Conservation (phyloP, 2,329 filamentous ascomycete genomes). For the Graphilbum sp. region DNA sequence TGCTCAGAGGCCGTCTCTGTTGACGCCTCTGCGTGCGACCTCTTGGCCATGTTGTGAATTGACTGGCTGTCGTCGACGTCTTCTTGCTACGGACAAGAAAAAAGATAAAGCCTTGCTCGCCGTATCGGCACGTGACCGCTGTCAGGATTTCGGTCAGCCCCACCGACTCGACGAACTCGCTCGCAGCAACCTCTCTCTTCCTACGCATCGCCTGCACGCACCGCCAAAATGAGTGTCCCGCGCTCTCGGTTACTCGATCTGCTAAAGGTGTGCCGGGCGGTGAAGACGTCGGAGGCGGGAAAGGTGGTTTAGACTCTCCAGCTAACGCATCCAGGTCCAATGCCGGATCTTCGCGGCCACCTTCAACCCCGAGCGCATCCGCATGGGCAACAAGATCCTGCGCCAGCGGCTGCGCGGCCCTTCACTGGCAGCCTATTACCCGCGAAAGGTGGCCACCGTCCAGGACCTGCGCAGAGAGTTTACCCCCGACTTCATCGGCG, state of each 20-base stretch:
- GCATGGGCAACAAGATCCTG: conserved; percentile 82
- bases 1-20: too few species aligned
- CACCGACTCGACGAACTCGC: too few species aligned
- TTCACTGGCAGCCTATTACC: conserved; percentile 74
- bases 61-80: too few species aligned
- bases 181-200: neutral
- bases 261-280: conserved; percentile 53
- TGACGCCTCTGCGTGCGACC: neutral
- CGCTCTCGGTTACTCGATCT: conserved; percentile 51
- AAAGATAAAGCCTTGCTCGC: too few species aligned
- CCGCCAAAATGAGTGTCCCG: conserved; percentile 43
- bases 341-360: conserved; percentile 83
- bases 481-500: conserved; percentile 46
- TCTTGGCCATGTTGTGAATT: neutral
- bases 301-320: too few species aligned
- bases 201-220: too few species aligned
- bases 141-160: too few species aligned
- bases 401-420: conserved; percentile 80
- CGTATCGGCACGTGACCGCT: too few species aligned
- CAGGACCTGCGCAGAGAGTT: conserved; percentile 59
- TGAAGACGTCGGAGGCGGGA: conserved; percentile 1
- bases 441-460: conserved; percentile 53
- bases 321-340: conserved; percentile 45
- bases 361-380: conserved; percentile 70
- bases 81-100: too few species aligned